These are phyloP conservation scores for Phlyctochytrium bullatum DNA, from an alignment of 192 early-diverging fungal genomes.

Conservation along the genomic window DNA sequence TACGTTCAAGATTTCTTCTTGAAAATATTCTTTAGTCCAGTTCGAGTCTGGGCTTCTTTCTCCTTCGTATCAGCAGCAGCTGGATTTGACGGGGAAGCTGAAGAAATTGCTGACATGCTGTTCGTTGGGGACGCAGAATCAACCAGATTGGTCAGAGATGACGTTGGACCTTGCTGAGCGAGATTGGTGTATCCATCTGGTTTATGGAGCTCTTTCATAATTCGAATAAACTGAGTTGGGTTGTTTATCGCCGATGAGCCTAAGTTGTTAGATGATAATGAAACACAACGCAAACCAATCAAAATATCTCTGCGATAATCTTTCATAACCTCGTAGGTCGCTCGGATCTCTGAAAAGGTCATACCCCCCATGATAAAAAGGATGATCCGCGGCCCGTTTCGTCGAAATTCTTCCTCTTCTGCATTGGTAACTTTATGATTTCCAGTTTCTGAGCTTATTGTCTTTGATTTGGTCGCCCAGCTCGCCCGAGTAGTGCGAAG, in stretches of 20 bases:
- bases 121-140: background rate
- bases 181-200: conserved; percentile 23
- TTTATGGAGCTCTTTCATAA: conserved; percentile 61
- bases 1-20: conserved; percentile 5
- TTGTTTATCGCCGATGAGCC: conserved; percentile 75
- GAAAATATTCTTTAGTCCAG: conserved; percentile 7
- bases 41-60: background rate
- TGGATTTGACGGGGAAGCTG: background rate
- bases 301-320: conserved; percentile 66
- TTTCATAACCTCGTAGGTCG: conserved; percentile 64
- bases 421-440: conserved; percentile 5
- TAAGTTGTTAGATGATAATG: conserved; percentile 10
- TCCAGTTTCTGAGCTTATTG: background rate
- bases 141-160: conserved; percentile 1
- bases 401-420: conserved; percentile 38
- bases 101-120: background rate
- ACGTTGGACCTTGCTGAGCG: background rate
- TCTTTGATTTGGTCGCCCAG: conserved; percentile 38
- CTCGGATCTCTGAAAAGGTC: conserved; percentile 74
- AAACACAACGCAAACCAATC: conserved; percentile 58
- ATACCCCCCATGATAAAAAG: conserved; percentile 81
- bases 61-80: background rate
- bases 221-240: conserved; percentile 65
- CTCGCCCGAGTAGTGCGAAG: conserved; percentile 50
- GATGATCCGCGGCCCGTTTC: conserved; percentile 60